Evolutionary conservation across 208 protist genomes (phyloP).

Genomic region (Kentomonas sorsogonicus): DNA sequence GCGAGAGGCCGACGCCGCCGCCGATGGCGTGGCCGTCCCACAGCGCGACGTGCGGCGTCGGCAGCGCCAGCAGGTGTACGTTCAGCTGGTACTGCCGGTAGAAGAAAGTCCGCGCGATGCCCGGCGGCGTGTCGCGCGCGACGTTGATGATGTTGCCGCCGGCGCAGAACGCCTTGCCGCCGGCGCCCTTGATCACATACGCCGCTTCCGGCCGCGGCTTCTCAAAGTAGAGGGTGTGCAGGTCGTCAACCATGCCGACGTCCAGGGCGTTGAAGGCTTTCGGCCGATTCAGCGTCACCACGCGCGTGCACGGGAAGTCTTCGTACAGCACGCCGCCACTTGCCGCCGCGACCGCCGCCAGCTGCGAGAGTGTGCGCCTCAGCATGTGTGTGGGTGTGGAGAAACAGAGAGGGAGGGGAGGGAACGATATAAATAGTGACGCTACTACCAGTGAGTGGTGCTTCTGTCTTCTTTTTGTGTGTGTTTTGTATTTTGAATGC

Average conservation of each 20-base stretch:
- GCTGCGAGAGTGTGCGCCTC: conserved; percentile 6
- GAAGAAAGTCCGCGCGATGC: conserved; percentile 41
- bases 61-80: conserved; percentile 41
- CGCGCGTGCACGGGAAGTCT: conserved; percentile 42
- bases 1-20: conserved; percentile 71
- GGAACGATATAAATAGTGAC: background rate
- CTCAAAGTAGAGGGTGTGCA: conserved; percentile 33
- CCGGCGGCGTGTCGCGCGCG: conserved; percentile 18
- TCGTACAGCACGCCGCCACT: conserved; percentile 30
- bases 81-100: conserved; percentile 69
- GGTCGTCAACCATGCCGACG: conserved; percentile 36
- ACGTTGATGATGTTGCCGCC: conserved; percentile 73
- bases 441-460: background rate
- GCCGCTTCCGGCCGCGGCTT: conserved; percentile 20
- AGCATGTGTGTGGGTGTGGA: conserved; percentile 10
- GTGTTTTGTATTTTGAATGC: background rate
- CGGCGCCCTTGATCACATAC: conserved; percentile 56
- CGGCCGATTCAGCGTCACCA: conserved; percentile 46
- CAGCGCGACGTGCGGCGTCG: conserved; percentile 55
- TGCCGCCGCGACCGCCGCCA: too few species aligned
- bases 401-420: background rate
- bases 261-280: conserved; percentile 63
- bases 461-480: background rate
- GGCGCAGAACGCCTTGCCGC: conserved; percentile 78
- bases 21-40: conserved; percentile 83